A percentile compares a stretch with the other conserved stretches of the same genome.
phyloP scores from a whole-genome alignment of 768 basidiomycete genomes.

The Calocybe cyanea region DNA sequence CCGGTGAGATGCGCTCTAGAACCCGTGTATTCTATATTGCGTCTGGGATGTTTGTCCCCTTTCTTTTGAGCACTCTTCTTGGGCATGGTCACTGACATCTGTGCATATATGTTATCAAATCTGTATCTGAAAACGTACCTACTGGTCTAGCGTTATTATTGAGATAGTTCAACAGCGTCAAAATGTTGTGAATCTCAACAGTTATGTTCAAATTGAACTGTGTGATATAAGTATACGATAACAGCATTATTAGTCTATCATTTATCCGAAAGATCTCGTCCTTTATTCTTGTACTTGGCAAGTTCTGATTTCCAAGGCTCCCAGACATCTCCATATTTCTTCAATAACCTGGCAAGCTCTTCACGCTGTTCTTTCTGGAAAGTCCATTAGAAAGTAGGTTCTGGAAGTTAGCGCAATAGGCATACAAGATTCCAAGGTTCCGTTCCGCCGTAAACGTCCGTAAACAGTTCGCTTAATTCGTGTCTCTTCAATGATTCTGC shows the following conservation, averaged over 20 bases:
- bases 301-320: conserved; percentile 84
- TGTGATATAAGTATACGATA: too few relatives aligned
- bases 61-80: conserved; percentile 53
- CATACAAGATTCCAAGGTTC: conserved; percentile 80
- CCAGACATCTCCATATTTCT: conserved; percentile 85
- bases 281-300: conserved; percentile 69
- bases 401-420: conserved; percentile 4
- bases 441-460: conserved; percentile 83
- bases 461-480: conserved; percentile 78
- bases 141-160: too few relatives aligned
- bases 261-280: conserved; percentile 45
- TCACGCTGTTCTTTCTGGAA: conserved; percentile 76
- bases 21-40: conserved; percentile 52
- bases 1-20: conserved; percentile 41
- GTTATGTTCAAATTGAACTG: too few relatives aligned
- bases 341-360: conserved; percentile 68
- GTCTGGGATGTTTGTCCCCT: conserved; percentile 70
- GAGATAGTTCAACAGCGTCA: too few relatives aligned
- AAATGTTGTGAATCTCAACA: too few relatives aligned
- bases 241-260: too few relatives aligned
- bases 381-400: neutral
- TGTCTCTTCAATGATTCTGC: conserved; percentile 69
- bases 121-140: too few relatives aligned
- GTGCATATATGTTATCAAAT: too few relatives aligned
- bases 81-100: conserved; percentile 54